phyloP scores from a whole-genome alignment of 129 eudicot species.

The Solidago caesia region DNA sequence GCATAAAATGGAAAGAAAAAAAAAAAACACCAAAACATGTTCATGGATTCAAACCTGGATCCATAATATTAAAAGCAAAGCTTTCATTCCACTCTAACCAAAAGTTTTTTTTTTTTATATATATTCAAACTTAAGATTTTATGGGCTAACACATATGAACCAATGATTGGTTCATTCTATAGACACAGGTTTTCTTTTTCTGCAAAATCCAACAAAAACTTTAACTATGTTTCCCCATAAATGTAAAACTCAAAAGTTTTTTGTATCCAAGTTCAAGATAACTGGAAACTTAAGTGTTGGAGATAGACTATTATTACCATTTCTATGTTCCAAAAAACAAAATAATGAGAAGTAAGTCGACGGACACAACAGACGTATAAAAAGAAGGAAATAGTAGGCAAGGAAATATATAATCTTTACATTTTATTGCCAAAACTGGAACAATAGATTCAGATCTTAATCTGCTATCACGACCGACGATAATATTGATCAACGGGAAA shows the following conservation, averaged over 20 bases:
- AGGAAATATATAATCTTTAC: not conserved
- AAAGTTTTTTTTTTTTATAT: no score
- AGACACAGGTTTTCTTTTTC: conserved; percentile 65
- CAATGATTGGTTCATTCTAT: conserved; percentile 2
- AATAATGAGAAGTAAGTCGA: not conserved
- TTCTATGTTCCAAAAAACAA: not conserved
- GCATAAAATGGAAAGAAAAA: no score
- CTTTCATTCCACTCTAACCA: no score
- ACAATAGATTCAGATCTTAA: not conserved
- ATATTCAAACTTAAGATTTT: no score
- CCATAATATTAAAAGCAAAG: no score
- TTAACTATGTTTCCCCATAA: not conserved
- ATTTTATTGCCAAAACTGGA: not conserved
- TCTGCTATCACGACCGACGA: not conserved
- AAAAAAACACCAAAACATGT: no score
- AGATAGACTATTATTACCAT: not conserved
- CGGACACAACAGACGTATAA: not conserved
- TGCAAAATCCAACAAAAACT: conserved; percentile 29
- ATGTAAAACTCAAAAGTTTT: not conserved
- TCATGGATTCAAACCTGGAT: no score
- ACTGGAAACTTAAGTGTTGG: not conserved
- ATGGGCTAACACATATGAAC: no score
- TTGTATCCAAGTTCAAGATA: conserved; percentile 12
- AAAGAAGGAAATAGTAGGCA: not conserved
- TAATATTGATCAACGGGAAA: not conserved